These are phyloP conservation scores for Ceratocystis alfenasii DNA, from an alignment of 2,329 filamentous ascomycete genomes.

Conservation along the genomic window DNA sequence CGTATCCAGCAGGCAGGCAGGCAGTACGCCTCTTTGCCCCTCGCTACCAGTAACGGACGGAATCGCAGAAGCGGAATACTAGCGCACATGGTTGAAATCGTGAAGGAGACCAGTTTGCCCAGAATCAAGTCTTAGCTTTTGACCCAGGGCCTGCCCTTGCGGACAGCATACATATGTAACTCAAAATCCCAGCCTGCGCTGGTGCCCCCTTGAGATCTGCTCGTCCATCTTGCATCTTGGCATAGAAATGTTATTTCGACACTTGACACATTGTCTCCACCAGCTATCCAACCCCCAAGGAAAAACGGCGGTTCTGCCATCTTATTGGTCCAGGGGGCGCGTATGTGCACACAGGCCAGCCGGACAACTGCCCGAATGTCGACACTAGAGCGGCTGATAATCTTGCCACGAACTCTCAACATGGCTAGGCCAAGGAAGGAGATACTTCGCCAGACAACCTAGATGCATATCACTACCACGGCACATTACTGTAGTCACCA, in stretches of 20 bases:
- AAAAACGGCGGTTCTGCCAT: background rate
- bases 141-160: constrained; percentile 23
- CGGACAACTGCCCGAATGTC: constrained; percentile 28
- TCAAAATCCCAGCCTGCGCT: constrained; percentile 26
- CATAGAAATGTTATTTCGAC: constrained; percentile 25
- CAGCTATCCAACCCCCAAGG: background rate
- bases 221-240: constrained; percentile 31
- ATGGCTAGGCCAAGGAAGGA: too few species aligned
- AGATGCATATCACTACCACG: background rate
- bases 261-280: constrained; percentile 9
- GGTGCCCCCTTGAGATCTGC: constrained; percentile 31
- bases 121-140: constrained; percentile 18
- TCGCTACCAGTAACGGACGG: constrained; percentile 25
- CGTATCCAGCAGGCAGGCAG: constrained; percentile 21
- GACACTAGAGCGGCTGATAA: constrained; percentile 30
- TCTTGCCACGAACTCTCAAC: constrained; percentile 27
- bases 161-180: constrained; percentile 22
- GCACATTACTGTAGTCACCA: too few species aligned
- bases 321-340: constrained; percentile 30
- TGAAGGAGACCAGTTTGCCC: constrained; percentile 34
- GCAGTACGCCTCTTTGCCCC: constrained; percentile 26
- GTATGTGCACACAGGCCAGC: constrained; percentile 32
- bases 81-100: constrained; percentile 31
- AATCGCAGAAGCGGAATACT: constrained; percentile 28
- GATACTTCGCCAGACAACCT: background rate